phyloP scores from a whole-genome alignment of 2,329 filamentous ascomycete genomes.

The Clonostachys rhizophaga region DNA sequence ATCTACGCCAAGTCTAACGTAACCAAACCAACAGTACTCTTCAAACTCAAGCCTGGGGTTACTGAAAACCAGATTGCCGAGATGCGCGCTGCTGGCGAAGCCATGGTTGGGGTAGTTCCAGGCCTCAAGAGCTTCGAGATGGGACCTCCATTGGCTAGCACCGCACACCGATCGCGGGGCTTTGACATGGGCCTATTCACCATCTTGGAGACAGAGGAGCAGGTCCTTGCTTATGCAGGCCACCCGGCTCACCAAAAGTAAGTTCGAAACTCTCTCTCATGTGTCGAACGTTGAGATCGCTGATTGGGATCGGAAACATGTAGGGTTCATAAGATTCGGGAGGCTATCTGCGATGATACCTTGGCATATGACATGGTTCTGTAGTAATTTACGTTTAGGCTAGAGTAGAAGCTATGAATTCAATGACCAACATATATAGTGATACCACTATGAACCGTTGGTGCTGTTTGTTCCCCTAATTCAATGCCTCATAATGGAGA shows the following conservation, averaged over 20 bases:
- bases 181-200: slow-evolving; percentile 9
- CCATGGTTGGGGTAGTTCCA: slow-evolving; percentile 61
- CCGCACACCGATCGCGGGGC: slow-evolving; percentile 6
- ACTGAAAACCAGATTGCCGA: slow-evolving; percentile 55
- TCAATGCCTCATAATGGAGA: no score
- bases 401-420: no score
- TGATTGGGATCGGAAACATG: neutral
- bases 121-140: slow-evolving; percentile 64
- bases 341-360: slow-evolving; percentile 6
- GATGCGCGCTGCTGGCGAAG: slow-evolving; percentile 64
- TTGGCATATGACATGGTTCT: slow-evolving; percentile 7
- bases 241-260: slow-evolving; percentile 8
- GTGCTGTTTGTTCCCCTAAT: no score
- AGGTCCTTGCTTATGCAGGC: slow-evolving; percentile 7
- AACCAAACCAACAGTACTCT: slow-evolving; percentile 1
- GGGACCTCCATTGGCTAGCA: slow-evolving; percentile 27
- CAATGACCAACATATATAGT: no score
- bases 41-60: slow-evolving; percentile 18
- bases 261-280: neutral
- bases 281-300: neutral
- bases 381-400: neutral
- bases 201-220: slow-evolving; percentile 8
- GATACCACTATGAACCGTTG: no score
- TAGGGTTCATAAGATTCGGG: slow-evolving; percentile 5
- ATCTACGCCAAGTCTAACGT: neutral